These are phyloP conservation scores for Aspergillus bombycis DNA, from an alignment of 2,329 filamentous ascomycete genomes.

Conservation along the genomic window DNA sequence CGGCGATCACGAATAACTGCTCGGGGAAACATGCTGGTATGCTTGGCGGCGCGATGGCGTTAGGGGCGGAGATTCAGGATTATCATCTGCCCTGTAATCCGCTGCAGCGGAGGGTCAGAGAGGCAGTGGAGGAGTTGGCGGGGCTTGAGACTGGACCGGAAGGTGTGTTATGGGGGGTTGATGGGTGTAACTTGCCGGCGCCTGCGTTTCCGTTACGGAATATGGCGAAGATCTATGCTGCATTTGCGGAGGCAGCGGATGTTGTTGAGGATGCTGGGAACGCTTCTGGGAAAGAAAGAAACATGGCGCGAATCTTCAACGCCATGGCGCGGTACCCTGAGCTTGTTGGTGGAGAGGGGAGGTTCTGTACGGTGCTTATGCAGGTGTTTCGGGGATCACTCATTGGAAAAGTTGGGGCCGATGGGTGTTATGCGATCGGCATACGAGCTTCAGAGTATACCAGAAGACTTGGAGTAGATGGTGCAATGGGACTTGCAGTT, in stretches of 20 bases:
- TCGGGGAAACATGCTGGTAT: slow-evolving; percentile 55
- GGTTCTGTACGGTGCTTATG: slow-evolving; percentile 55
- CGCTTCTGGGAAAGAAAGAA: slow-evolving; percentile 22
- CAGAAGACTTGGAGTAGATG: slow-evolving; percentile 38
- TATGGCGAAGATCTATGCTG: slow-evolving; percentile 42
- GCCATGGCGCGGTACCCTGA: slow-evolving; percentile 50
- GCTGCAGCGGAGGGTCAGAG: slow-evolving; percentile 45
- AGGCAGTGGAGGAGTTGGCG: slow-evolving; percentile 41
- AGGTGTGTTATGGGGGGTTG: slow-evolving; percentile 47
- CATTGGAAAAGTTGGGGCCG: slow-evolving; percentile 54
- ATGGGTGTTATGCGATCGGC: slow-evolving; percentile 53
- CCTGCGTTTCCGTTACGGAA: slow-evolving; percentile 46
- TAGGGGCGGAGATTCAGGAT: slow-evolving; percentile 34
- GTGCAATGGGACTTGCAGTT: slow-evolving; percentile 49
- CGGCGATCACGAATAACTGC: slow-evolving; percentile 49
- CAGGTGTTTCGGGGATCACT: slow-evolving; percentile 39
- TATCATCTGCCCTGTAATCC: slow-evolving; percentile 45
- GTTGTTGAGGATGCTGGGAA: not conserved
- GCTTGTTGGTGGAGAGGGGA: slow-evolving; percentile 48
- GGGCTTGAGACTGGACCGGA: slow-evolving; percentile 19
- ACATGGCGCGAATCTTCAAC: slow-evolving; percentile 42
- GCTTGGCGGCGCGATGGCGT: slow-evolving; percentile 46
- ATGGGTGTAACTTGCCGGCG: slow-evolving; percentile 54
- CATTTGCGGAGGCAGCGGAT: slow-evolving; percentile 40
- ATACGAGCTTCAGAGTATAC: slow-evolving; percentile 45